A percentile compares a stretch with the other conserved stretches of the same genome.
Conservation (phyloP, 2,329 filamentous ascomycete genomes). For the Dothistroma pini region DNA sequence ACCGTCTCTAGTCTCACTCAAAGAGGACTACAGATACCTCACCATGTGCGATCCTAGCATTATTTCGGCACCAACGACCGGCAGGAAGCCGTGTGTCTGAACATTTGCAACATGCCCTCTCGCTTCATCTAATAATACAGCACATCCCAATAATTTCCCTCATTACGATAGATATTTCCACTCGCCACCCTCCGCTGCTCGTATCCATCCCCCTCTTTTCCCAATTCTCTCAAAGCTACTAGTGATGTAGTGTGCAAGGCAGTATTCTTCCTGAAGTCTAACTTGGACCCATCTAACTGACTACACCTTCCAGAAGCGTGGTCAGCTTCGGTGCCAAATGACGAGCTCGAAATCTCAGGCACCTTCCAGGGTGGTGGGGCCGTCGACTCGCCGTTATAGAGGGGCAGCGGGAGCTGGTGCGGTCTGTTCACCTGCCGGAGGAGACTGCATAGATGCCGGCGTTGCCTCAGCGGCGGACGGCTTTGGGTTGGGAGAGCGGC, state of each 20-base stretch:
- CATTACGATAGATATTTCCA: conserved; percentile 13
- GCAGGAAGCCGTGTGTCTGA: too few relatives aligned
- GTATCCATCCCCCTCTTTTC: conserved; percentile 7
- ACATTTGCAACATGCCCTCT: too few relatives aligned
- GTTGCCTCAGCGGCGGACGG: not conserved
- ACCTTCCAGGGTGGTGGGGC: conserved; percentile 11
- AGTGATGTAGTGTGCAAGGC: conserved; percentile 9
- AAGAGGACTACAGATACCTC: too few relatives aligned
- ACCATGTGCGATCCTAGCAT: too few relatives aligned
- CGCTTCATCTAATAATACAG: conserved; percentile 6
- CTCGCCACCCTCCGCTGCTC: conserved; percentile 8
- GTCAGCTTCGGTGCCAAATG: conserved; percentile 8
- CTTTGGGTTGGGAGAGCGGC: conserved; percentile 7
- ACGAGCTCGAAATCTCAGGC: conserved; percentile 3
- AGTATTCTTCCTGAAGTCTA: conserved; percentile 13
- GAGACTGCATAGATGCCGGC: conserved; percentile 8
- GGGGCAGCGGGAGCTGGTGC: conserved; percentile 7
- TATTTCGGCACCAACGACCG: too few relatives aligned
- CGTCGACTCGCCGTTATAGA: conserved; percentile 13
- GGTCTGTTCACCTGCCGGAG: conserved; percentile 11
- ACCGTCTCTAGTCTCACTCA: too few relatives aligned
- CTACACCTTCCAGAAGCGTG: conserved; percentile 10
- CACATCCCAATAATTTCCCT: conserved; percentile 12
- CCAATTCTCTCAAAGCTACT: conserved; percentile 8
- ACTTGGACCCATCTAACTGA: conserved; percentile 12